A percentile compares a stretch with the other conserved stretches of the same genome.
Conservation (phyloP, 2,329 filamentous ascomycete genomes). For the Xylogone sp. region DNA sequence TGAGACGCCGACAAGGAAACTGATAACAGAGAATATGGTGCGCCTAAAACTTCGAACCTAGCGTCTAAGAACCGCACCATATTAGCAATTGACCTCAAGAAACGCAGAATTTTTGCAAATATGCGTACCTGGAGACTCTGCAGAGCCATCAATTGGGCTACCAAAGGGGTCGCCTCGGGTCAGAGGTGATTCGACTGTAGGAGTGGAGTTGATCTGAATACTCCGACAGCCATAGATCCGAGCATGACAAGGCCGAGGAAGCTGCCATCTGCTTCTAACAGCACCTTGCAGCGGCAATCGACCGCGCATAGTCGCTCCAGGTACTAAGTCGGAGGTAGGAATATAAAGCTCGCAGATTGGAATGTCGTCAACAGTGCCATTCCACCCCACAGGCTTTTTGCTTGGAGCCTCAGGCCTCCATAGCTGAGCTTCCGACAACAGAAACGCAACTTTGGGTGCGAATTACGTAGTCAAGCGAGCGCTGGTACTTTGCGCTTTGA, state of each 20-base stretch:
- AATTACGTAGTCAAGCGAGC: not conserved
- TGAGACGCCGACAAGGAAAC: conserved; percentile 92
- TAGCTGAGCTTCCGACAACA: not conserved
- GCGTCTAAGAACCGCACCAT: conserved; percentile 61
- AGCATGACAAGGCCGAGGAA: conserved; percentile 10
- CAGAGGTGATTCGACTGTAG: conserved; percentile 51
- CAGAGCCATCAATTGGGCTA: conserved; percentile 36
- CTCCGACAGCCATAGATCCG: conserved; percentile 39
- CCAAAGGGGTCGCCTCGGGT: conserved; percentile 53
- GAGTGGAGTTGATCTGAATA: conserved; percentile 60
- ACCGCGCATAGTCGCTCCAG: conserved; percentile 22
- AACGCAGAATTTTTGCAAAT: not conserved
- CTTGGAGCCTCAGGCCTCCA: not conserved
- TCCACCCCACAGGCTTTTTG: not conserved
- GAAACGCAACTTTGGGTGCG: not conserved
- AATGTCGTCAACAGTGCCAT: not conserved
- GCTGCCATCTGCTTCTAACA: conserved; percentile 21
- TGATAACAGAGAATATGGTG: conserved; percentile 89
- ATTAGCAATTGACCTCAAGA: conserved; percentile 4
- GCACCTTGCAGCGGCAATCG: conserved; percentile 19
- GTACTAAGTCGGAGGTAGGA: not conserved
- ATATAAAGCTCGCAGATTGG: not conserved
- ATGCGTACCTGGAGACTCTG: conserved; percentile 22
- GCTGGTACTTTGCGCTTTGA: not conserved
- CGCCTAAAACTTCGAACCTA: conserved; percentile 87